Conservation (phyloP, 2,329 filamentous ascomycete genomes). For the Lomentospora prolificans region DNA sequence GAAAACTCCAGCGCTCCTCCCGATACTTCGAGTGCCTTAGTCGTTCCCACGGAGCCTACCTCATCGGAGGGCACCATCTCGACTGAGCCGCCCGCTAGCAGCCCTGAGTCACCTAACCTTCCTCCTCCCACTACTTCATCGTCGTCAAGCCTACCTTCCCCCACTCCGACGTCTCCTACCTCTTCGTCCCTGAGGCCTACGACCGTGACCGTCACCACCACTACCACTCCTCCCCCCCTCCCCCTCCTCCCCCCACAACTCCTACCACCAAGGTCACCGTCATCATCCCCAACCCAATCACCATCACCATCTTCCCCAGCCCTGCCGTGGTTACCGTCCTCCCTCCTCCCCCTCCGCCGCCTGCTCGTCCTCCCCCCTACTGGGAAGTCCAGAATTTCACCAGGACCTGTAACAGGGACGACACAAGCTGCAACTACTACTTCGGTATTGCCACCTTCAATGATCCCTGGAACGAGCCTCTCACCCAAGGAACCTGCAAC, state of each 20-base stretch:
- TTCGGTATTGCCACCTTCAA: constrained; percentile 9
- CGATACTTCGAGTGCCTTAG: too few relatives aligned
- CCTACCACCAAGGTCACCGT: neutral
- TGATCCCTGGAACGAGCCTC: neutral
- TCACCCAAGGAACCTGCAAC: neutral
- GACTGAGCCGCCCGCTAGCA: too few relatives aligned
- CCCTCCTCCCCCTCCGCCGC: neutral
- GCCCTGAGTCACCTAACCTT: too few relatives aligned
- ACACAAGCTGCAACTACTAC: neutral
- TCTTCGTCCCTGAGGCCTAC: neutral
- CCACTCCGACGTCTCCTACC: neutral
- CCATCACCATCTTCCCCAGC: neutral
- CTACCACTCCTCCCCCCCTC: neutral
- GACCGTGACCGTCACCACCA: neutral
- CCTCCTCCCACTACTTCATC: too few relatives aligned
- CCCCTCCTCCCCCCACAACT: neutral
- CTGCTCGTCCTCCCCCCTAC: neutral
- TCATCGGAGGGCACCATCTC: too few relatives aligned
- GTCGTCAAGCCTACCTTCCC: neutral
- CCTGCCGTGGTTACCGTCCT: neutral
- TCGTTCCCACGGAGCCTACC: too few relatives aligned
- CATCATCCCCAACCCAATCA: neutral
- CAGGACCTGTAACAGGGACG: neutral
- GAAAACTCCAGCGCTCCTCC: too few relatives aligned
- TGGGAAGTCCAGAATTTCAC: neutral